phyloP scores from a whole-genome alignment of 2,329 filamentous ascomycete species.

The Alternaria ventricosa region DNA sequence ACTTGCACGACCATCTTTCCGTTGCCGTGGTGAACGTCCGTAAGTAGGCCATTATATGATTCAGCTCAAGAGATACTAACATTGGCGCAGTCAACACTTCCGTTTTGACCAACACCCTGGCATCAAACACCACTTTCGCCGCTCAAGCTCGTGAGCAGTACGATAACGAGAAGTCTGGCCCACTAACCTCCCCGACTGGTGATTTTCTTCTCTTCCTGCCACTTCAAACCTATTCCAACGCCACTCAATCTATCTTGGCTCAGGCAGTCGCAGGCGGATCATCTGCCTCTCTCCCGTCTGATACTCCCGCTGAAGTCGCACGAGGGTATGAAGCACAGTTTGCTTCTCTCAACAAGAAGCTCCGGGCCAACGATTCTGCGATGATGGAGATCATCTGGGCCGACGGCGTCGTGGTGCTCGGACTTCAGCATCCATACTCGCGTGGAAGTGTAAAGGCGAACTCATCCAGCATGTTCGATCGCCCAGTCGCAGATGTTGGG shows the following conservation, averaged over 20 bases:
- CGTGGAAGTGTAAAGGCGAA: conserved; percentile 32
- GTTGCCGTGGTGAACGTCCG: conserved; percentile 18
- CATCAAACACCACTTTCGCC: conserved; percentile 27
- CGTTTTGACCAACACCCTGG: conserved; percentile 6
- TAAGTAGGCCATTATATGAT: not conserved
- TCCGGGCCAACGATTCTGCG: conserved; percentile 22
- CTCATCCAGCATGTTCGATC: conserved; percentile 29
- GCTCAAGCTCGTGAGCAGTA: conserved; percentile 27
- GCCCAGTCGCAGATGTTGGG: conserved; percentile 30
- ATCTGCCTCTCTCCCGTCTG: conserved; percentile 21
- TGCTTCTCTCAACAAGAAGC: conserved; percentile 23
- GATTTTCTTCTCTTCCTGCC: conserved; percentile 34
- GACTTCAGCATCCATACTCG: conserved; percentile 32
- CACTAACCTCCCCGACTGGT: conserved; percentile 22
- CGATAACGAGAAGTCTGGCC: conserved; percentile 15
- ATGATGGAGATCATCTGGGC: conserved; percentile 30
- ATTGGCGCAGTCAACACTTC: conserved; percentile 18
- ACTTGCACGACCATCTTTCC: conserved; percentile 30
- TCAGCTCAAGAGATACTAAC: not conserved
- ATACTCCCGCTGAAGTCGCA: conserved; percentile 22
- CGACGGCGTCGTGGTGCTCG: conserved; percentile 24
- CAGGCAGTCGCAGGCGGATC: conserved; percentile 22
- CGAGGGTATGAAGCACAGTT: conserved; percentile 25
- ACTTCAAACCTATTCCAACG: conserved; percentile 24
- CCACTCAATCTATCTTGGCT: conserved; percentile 17